phyloP scores from a whole-genome alignment of 1,284 basidiomycete species.

The Phenoliferia sp. region DNA sequence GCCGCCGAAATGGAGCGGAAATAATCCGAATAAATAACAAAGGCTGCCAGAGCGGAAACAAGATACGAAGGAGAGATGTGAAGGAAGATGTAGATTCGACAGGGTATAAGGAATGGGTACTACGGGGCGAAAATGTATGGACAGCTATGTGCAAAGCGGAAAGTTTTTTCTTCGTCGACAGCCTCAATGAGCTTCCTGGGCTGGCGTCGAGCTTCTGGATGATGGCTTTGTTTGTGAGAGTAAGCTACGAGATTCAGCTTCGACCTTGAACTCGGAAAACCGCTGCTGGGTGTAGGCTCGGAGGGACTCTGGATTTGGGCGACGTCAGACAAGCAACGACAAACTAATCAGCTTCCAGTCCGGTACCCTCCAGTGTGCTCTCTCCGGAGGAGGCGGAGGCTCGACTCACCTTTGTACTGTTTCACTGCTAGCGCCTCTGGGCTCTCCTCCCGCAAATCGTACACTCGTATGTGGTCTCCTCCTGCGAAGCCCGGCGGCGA shows the following conservation, averaged over 20 bases:
- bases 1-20: too few relatives aligned
- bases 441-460: not conserved
- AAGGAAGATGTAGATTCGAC: too few relatives aligned
- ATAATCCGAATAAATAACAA: too few relatives aligned
- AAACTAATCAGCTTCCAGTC: too few relatives aligned
- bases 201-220: not conserved
- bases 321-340: too few relatives aligned
- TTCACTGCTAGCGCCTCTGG: not conserved
- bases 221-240: not conserved
- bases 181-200: not conserved
- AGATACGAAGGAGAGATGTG: too few relatives aligned
- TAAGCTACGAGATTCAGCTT: not conserved
- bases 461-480: conserved; percentile 34
- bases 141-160: too few relatives aligned
- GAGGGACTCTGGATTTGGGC: not conserved
- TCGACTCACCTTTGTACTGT: not conserved
- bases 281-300: not conserved
- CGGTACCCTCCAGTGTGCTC: not conserved
- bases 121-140: too few relatives aligned
- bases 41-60: too few relatives aligned
- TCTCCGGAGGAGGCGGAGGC: not conserved
- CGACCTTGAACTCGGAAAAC: not conserved
- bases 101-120: too few relatives aligned
- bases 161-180: too few relatives aligned
- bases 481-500: too few relatives aligned